phyloP scores from a whole-genome alignment of 495 filamentous ascomycete genomes.

The Penicillium crystallinum region DNA sequence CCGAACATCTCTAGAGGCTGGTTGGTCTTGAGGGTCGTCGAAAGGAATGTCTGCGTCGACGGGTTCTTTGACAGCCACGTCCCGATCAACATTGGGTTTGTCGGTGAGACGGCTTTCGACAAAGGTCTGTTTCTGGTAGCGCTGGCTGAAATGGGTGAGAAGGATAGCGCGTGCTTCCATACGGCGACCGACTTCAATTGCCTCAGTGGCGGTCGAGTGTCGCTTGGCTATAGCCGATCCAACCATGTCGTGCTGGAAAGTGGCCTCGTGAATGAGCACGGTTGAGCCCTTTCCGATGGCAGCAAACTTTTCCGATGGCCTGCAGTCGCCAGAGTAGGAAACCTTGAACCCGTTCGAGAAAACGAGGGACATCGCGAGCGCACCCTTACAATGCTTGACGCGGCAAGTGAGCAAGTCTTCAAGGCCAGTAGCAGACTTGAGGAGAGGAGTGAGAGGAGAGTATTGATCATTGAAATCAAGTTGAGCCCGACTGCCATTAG shows the following conservation, averaged over 20 bases:
- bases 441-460: constrained; percentile 27
- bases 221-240: constrained; percentile 82
- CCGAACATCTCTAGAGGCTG: not conserved
- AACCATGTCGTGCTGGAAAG: constrained; percentile 78
- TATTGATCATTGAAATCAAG: constrained; percentile 22
- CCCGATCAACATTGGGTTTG: not conserved
- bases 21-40: constrained; percentile 24
- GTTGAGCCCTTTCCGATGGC: constrained; percentile 68
- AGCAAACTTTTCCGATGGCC: constrained; percentile 66
- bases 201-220: constrained; percentile 81
- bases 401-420: constrained; percentile 44
- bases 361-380: constrained; percentile 69
- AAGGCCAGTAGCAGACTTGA: constrained; percentile 41
- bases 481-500: constrained; percentile 20
- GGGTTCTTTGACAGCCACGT: constrained; percentile 3
- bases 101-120: constrained; percentile 15
- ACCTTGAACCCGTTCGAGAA: constrained; percentile 79
- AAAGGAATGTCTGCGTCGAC: constrained; percentile 27
- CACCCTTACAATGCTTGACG: constrained; percentile 75
- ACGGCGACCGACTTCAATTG: constrained; percentile 64
- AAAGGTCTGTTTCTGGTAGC: constrained; percentile 74
- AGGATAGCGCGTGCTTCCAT: constrained; percentile 76
- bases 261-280: constrained; percentile 90
- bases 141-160: constrained; percentile 90
- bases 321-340: constrained; percentile 88